Percentiles rank a stretch among this genome's conserved stretches.
phyloP scores from a whole-genome alignment of 1,284 basidiomycete species.

The Naganishia cerealis region DNA sequence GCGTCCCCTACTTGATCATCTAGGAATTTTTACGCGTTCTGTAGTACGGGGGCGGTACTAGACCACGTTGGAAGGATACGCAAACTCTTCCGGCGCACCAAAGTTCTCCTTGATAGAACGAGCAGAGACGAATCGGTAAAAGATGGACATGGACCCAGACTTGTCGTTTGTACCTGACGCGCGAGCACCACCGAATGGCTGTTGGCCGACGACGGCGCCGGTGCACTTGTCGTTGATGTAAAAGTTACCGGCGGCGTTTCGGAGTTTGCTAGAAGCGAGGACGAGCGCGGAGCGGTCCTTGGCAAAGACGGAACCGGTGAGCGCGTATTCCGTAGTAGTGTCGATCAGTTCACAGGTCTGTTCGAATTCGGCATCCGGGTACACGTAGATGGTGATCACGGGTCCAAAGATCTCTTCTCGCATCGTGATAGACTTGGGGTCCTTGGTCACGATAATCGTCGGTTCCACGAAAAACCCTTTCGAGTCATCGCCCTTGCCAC shows the following conservation, averaged over 20 bases:
- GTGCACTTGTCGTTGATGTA: constrained; percentile 84
- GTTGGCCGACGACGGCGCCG: constrained; percentile 69
- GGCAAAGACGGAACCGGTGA: constrained; percentile 87
- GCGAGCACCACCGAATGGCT: constrained; percentile 93
- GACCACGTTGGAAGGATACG: constrained; percentile 80
- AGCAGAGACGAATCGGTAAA: constrained; percentile 82
- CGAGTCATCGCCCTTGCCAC: constrained; percentile 78
- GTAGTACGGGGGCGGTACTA: constrained; percentile 46
- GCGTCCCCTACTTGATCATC: background rate
- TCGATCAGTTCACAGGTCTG: constrained; percentile 85
- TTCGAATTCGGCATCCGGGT: constrained; percentile 79
- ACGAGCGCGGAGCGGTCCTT: constrained; percentile 74
- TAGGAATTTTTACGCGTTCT: background rate
- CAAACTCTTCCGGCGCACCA: constrained; percentile 70
- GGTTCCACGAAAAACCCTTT: constrained; percentile 93
- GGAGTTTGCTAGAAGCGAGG: constrained; percentile 71
- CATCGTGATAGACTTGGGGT: constrained; percentile 88
- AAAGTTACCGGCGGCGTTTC: constrained; percentile 71
- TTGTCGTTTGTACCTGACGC: constrained; percentile 97
- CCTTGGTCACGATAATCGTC: constrained; percentile 89
- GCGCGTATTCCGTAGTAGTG: constrained; percentile 79
- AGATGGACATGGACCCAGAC: constrained; percentile 86
- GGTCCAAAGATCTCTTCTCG: constrained; percentile 96
- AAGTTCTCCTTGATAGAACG: constrained; percentile 97
- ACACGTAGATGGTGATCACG: constrained; percentile 87